Evolutionary conservation across 2,329 filamentous ascomycete species (phyloP).

Genomic region (Chaetothyriales sp.): DNA sequence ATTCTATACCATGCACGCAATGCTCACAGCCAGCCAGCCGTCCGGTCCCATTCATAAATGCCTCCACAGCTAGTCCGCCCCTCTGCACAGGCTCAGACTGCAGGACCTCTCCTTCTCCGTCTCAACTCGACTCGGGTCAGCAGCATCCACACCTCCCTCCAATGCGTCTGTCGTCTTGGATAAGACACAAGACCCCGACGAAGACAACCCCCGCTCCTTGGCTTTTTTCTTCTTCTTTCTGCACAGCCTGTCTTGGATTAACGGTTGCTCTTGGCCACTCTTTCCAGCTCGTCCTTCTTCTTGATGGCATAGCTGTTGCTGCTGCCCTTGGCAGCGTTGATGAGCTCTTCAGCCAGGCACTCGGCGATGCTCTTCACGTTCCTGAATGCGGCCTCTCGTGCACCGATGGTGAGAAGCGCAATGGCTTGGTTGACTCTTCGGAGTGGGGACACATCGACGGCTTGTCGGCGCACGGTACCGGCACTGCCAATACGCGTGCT

Average conservation of each 20-base stretch:
- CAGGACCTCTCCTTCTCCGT: not conserved
- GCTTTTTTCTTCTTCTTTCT: too few relatives aligned
- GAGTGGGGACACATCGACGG: slow-evolving; percentile 98
- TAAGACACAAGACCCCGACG: not conserved
- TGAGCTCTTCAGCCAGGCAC: slow-evolving; percentile 98
- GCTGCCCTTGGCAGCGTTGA: slow-evolving; percentile 99
- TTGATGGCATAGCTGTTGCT: slow-evolving; percentile 99
- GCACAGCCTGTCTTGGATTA: slow-evolving; percentile 47
- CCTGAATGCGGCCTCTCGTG: slow-evolving; percentile 96
- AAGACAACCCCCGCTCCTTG: not conserved
- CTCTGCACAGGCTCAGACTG: not conserved
- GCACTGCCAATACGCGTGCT: slow-evolving; percentile 98
- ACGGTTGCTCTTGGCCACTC: slow-evolving; percentile 99
- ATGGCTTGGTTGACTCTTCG: slow-evolving; percentile 99
- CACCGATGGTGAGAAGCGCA: slow-evolving; percentile 94
- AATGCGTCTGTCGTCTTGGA: not conserved
- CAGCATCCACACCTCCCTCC: not conserved
- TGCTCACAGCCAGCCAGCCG: not conserved
- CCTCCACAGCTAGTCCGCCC: not conserved
- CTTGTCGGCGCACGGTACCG: slow-evolving; percentile 98
- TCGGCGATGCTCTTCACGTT: slow-evolving; percentile 99
- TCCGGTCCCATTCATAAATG: not conserved
- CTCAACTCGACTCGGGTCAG: not conserved
- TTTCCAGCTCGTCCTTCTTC: slow-evolving; percentile 99
- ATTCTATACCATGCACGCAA: not conserved